Base-by-base conservation (phyloP, 768 basidiomycete species). In the Pisolithus sp. region DNA sequence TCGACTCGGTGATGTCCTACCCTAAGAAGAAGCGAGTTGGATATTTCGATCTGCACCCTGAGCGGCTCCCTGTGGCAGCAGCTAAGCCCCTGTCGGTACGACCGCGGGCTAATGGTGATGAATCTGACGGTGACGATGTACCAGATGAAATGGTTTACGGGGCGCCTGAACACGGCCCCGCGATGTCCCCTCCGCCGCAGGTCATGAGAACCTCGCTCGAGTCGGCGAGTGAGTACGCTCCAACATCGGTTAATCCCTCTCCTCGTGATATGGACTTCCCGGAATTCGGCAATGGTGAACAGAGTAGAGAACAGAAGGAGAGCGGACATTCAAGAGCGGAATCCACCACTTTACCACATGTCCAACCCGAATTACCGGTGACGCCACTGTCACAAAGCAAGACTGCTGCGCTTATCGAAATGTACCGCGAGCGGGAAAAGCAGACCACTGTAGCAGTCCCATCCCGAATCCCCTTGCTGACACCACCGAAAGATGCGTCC, bases 1-100 rank as follows among this genome's bases (percentile, higher is more conserved):
- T 81, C 4, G 77, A 56, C 20, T 68, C 68, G 12, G 60, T 70
- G 48, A 68, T 69, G 66, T 71, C 64, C 21, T 66, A 66, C 40
- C 69, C 64, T 38, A 71, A 60, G 46, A 39, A 44, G 42, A 68
- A 47, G 42, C 76, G 85, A 17, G 48, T 81, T 24, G 83, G 85
- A 0, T 90, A 90, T 64, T 90, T 90, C 62, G 87, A 89, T 62
- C 59, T 88, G 13, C 87, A 90, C 62, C 87, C 87, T 10, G 87
- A 89, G 42, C 75, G 87, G 42, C 71, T 82, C 37, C 77, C 76
- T 20, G 62, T 60, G 46, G 26, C 23, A 24, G 55, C 47, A 31
- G 15, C 49, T 5, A 42, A 12, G 38, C 52, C 36, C 54, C 48
- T n/a, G 59, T 53, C 53, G 57, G 56, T 53, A 66, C 61, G 54